Evolutionary conservation across 495 filamentous ascomycete species (phyloP), one percentile per base, ranked within the genome.

Genomic region (Penicillium paxilli): DNA sequence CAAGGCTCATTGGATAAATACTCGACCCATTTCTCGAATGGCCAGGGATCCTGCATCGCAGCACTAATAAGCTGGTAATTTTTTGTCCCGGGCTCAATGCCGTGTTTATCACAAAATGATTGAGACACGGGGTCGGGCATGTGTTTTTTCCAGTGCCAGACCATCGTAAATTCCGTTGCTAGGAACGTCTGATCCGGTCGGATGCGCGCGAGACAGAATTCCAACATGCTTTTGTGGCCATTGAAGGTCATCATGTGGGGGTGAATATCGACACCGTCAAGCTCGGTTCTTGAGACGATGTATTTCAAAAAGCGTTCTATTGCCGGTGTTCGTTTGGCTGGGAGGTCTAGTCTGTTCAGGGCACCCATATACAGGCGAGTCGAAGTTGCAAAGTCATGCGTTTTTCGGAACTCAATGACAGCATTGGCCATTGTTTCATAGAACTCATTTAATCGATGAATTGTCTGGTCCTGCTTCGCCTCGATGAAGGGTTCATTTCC

Each of bases 401-500:
- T 21, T 3, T 38, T 22, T 5, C 49, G 48, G 44, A 46, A 57
- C 28, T 26, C 8, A 14, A 58, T 58, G 1, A 53, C 44, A n/a
- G 21, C 5, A 3, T 44, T 21, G 12, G 49, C 55, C 12, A 58
- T 17, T 0, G 21, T 37, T 21, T 58, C 55, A 22, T 58, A 58
- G 45, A 58, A 58, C 2, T 22, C 16, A 17, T 58, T 58, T 1
- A 58, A 22, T 4, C 21, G 26, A 10, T 48, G 1, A 28, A 45
- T 24, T 30, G 20, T 42, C 4, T 48, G 51, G 22, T 22, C 51
- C 22, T 19, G 10, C 9, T 58, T 47, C 7, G 51, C 49, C 35
- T 58, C 55, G 16, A 58, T 58, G 26, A 48, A 58, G 12, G 55
- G 55, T 37, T 58, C 55, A 44, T 58, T 58, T 3, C 55, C 55